Evolutionary conservation across 768 basidiomycete species (phyloP), one percentile per base, ranked within the genome.

Genomic region (Trametes punicea): DNA sequence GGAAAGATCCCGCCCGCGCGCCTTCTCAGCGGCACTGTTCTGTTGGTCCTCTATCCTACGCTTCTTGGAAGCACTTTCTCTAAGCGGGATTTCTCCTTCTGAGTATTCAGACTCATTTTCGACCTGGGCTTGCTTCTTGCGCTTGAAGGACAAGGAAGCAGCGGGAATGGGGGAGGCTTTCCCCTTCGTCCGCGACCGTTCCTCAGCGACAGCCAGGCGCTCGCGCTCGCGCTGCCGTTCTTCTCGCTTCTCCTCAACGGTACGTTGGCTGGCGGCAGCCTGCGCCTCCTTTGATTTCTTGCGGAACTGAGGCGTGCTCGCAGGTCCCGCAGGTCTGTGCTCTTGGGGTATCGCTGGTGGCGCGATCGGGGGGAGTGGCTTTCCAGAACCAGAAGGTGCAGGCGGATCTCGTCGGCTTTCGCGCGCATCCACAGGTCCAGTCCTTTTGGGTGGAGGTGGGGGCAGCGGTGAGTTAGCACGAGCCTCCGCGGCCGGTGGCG

Each of bases 331-430:
- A 0, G 46, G 30, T 6, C 30, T 34, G 33, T 30, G 34, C 29
- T 48, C 66, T 27, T 55, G 33, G 44, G 57, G 8, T 20, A 48
- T 10, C 3, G 65, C 50, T 16, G 69, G 60, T 9, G 70, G 62
- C 0, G 68, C 61, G 3, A 64, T 57, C 15, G 69, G 62, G 16
- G 74, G 66, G 4, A 65, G 58, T 5, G 74, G 71, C 51, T 72
- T 75, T 6, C 64, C 60, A 18, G 75, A 70, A 23, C 74, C 65
- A 2, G 74, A 68, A 2, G 69, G 41, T 9, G 65, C 60, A 9
- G 73, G 63, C 18, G 69, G 57, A n/a, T 64, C 57, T 31, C 67
- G 68, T 30, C 65, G 65, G 20, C 59, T 42, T 25, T 64, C 23
- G 18, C 73, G 72, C 21, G 62, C 16, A n/a, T 73, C 73, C 0